A percentile compares a stretch with the other conserved stretches of the same genome.
Evolutionary conservation across 768 basidiomycete species (phyloP).

Genomic region (Leccinum imitatum): DNA sequence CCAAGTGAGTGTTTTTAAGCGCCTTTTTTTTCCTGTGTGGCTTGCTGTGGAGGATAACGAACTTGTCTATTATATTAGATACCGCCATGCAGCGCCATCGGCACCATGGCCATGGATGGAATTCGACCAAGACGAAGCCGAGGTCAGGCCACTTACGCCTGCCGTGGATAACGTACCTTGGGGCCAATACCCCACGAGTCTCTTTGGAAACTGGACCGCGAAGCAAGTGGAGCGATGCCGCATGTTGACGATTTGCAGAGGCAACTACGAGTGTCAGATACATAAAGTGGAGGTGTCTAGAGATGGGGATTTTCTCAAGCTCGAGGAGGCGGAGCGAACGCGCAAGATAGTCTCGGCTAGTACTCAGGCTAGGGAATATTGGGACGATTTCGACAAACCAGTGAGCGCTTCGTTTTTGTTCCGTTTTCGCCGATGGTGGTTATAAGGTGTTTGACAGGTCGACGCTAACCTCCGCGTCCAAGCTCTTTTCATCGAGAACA

Average conservation of each 20-base stretch:
- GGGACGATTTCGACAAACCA: constrained; percentile 27
- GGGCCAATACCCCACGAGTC: constrained; percentile 47
- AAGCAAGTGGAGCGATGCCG: constrained; percentile 38
- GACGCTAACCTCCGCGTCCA: constrained; percentile 28
- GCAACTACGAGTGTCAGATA: constrained; percentile 15
- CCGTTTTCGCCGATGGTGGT: neutral
- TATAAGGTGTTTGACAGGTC: constrained; percentile 16
- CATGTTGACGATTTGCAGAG: constrained; percentile 30
- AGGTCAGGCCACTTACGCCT: constrained; percentile 12
- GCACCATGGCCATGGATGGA: constrained; percentile 47
- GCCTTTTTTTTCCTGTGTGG: neutral
- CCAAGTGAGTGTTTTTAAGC: constrained; percentile 18
- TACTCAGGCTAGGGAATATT: constrained; percentile 17
- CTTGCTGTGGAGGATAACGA: constrained; percentile 13
- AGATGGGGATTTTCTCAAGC: constrained; percentile 18
- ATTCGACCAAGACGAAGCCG: constrained; percentile 25
- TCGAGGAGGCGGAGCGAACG: constrained; percentile 2
- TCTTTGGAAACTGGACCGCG: constrained; percentile 57
- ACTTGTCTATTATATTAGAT: constrained; percentile 20
- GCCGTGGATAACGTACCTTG: constrained; percentile 17
- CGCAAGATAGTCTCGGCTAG: constrained; percentile 14
- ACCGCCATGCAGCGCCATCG: constrained; percentile 39
- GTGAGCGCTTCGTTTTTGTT: constrained; percentile 19
- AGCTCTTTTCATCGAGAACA: constrained; percentile 38
- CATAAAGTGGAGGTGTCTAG: constrained; percentile 23